phyloP scores from a whole-genome alignment of 768 basidiomycete species.

The Rhizopogon vesiculosus region DNA sequence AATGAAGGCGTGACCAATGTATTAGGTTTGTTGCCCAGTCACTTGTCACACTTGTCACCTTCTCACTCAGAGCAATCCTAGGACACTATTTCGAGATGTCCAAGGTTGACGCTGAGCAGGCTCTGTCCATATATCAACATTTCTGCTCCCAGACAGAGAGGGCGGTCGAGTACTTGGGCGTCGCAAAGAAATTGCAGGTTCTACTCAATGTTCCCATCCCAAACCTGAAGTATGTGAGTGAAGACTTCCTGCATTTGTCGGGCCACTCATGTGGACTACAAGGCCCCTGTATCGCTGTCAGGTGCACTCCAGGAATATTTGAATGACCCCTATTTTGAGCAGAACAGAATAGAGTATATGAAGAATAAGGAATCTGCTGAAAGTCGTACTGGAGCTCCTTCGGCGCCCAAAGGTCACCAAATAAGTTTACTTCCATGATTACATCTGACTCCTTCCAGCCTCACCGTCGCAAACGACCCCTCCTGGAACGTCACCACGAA shows the following conservation, averaged over 20 bases:
- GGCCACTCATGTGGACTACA: not conserved
- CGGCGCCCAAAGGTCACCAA: slow-evolving; percentile 20
- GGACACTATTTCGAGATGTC: slow-evolving; percentile 99
- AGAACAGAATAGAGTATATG: slow-evolving; percentile 90
- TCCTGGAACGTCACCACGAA: no score
- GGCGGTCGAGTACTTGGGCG: slow-evolving; percentile 88
- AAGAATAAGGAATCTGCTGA: slow-evolving; percentile 70
- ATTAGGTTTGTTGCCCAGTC: slow-evolving; percentile 51
- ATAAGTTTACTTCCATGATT: slow-evolving; percentile 9
- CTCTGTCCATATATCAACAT: slow-evolving; percentile 83
- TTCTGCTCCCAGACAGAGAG: slow-evolving; percentile 93
- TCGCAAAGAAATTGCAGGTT: slow-evolving; percentile 91
- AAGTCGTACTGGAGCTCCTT: slow-evolving; percentile 6
- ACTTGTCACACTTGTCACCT: slow-evolving; percentile 17
- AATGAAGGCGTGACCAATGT: slow-evolving; percentile 92
- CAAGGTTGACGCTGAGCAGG: slow-evolving; percentile 81
- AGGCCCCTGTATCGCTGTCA: slow-evolving; percentile 96
- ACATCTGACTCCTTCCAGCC: slow-evolving; percentile 2
- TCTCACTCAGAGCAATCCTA: slow-evolving; percentile 23
- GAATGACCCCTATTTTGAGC: slow-evolving; percentile 94
- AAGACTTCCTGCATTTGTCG: not conserved
- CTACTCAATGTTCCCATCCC: slow-evolving; percentile 92
- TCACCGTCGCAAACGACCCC: slow-evolving; percentile 14
- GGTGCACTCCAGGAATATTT: slow-evolving; percentile 93
- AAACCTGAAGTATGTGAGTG: slow-evolving; percentile 80